Evolutionary conservation across 2,329 filamentous ascomycete species (phyloP), one percentile per base, ranked within the genome.

Genomic region (Cercospora nicotianae): DNA sequence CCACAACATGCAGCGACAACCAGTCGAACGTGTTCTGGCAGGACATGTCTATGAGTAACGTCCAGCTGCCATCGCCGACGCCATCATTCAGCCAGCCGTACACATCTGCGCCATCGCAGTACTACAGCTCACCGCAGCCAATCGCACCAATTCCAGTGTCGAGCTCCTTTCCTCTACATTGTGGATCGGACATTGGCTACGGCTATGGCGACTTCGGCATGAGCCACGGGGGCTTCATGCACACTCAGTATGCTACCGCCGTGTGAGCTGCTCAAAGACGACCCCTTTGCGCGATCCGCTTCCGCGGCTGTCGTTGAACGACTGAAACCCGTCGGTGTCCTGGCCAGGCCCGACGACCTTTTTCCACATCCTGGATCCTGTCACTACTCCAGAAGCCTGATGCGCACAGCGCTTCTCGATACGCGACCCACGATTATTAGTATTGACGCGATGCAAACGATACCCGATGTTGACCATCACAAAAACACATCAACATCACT

Each of bases 161-260:
- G 53, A 97, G 92, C 82, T 91, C 94, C 87, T 84, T 97, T 75
- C 89, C 91, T 69, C 92, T 92, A 79, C 85, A 88, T 75, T 98
- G 94, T 81, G 92, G 93, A 75, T 88, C 93, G 67, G 90, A 90
- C 77, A 73, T 78, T 67, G 74, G 79, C 69, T 77, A 81, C 73
- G 90, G 89, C 68, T 93, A 91, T 83, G 87, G 87, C 74, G 87
- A 89, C 72, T 96, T 96, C 79, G 92, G 91, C 74, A 97, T 93
- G 92, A 92, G 91, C 74, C 93, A 91, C 79, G 91, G 91, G 77
- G 92, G 94, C 80, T 96, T 94, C 79, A 87, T 92, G 74, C 81
- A 55, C 28, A 87, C 72, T 75, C 85, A 86, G 72, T 89, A 88
- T 77, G 87, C 87, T 71, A 90, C 92, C 71, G 93, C 90, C 73